These are phyloP conservation scores for Parascedosporium putredinis DNA, from an alignment of 2,329 filamentous ascomycete genomes.

Conservation along the genomic window DNA sequence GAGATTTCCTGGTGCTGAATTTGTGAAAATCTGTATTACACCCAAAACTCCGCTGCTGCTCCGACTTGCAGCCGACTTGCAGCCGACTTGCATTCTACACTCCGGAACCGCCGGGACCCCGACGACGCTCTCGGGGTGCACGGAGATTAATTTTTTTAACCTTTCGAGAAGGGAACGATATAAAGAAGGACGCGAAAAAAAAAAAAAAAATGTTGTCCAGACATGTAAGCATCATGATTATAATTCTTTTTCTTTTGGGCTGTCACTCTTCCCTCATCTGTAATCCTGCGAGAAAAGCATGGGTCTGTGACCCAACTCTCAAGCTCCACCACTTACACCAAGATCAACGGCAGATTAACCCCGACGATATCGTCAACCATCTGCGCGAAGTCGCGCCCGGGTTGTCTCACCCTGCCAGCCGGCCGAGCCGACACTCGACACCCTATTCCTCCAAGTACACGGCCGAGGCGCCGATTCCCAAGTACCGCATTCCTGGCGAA, in stretches of 20 bases:
- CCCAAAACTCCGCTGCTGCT: too few species aligned
- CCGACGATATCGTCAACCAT: slow-evolving; percentile 42
- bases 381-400: slow-evolving; percentile 35
- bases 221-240: background rate
- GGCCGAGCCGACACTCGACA: slow-evolving; percentile 39
- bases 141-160: too few species aligned
- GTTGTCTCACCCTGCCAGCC: slow-evolving; percentile 20
- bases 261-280: background rate
- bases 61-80: too few species aligned
- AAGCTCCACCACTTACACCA: background rate
- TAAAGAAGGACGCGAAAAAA: too few species aligned
- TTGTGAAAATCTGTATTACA: too few species aligned
- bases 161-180: too few species aligned
- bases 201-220: background rate
- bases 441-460: slow-evolving; percentile 49
- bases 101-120: too few species aligned
- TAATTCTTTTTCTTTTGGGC: background rate
- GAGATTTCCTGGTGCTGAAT: too few species aligned
- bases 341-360: slow-evolving; percentile 32
- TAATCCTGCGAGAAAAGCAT: background rate
- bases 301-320: background rate
- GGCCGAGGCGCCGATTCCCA: slow-evolving; percentile 42
- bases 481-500: slow-evolving; percentile 46
- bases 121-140: too few species aligned
- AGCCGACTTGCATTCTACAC: too few species aligned